Evolutionary conservation across 73 alveolate genomes (phyloP), one percentile per base, ranked within the genome.

Genomic region (Breviolum minutum): DNA sequence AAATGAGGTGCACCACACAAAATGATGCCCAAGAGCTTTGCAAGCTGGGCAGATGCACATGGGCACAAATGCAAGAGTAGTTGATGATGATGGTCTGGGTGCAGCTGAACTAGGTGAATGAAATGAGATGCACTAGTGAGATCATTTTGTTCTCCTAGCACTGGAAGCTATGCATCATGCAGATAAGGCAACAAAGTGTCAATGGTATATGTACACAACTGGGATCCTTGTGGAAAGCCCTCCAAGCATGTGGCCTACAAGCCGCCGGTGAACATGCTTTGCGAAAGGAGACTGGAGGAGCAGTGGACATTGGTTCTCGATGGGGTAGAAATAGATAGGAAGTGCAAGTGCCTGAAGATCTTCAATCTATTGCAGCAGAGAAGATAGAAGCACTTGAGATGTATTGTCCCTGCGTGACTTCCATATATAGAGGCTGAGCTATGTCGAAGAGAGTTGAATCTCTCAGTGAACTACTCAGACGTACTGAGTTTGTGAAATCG

Each of bases 221-320:
- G 54, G 5, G 54, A 40, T 40, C 54, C 54, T 0, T 40, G 54
- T 2, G 3, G 54, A 40, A 40, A 40, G 54, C 54, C 86, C 7
- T 29, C 5, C 40, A 22, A 60, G 22, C 86, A 77, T 77, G 86
- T 77, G 86, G 86, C 86, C 63, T 30, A 20, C 54, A 40, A 40
- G 40, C 63, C 20, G 16, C 22, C 22, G 26, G 86, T 77, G 62
- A 77, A n/a, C 86, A 77, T 77, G 86, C 86, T 77, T 60, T 60
- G 63, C 63, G 86, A 77, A 29, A 77, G 86, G 62, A 77, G 86
- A 77, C 63, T 24, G 26, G 86, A 77, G 86, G 86, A n/a, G 30
- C 54, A 40, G 54, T 40, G 54, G 54, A 3, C 54, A 40, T 40
- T 40, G 54, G 54, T 40, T 0, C 54, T 40, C 54, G 54, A 40